These are phyloP conservation scores for Hymenoscyphus fraxineus DNA, from an alignment of 2,329 filamentous ascomycete genomes.

Conservation along the genomic window DNA sequence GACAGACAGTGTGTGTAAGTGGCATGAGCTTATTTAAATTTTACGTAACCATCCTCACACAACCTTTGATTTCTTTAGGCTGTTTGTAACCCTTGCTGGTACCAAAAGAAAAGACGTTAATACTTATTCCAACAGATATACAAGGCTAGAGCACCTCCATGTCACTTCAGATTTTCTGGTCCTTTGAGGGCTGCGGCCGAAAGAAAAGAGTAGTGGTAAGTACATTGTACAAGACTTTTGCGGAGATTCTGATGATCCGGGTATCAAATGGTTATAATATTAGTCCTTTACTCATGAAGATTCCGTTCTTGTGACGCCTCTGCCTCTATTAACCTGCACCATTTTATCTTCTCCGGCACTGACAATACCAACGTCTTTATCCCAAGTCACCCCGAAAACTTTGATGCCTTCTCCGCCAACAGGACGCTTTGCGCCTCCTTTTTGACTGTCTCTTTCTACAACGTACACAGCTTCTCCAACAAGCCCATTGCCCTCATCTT, in stretches of 20 bases:
- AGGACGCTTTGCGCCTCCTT: constrained; percentile 56
- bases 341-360: constrained; percentile 90
- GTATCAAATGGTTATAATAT: neutral
- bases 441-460: constrained; percentile 70
- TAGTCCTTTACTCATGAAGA: constrained; percentile 1
- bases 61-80: neutral
- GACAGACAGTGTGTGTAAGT: neutral
- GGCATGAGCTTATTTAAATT: neutral
- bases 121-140: neutral
- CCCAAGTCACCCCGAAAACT: constrained; percentile 87
- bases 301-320: constrained; percentile 30
- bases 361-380: constrained; percentile 80
- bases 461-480: constrained; percentile 71
- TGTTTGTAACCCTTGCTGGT: neutral
- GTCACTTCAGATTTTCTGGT: neutral
- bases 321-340: constrained; percentile 74
- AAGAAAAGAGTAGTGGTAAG: neutral
- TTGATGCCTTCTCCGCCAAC: constrained; percentile 80
- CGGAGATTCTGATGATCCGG: neutral
- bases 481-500: constrained; percentile 56
- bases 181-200: neutral
- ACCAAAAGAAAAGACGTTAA: neutral
- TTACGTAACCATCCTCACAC: neutral
- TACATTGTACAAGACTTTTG: neutral
- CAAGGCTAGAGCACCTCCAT: neutral